Evolutionary conservation across 2,329 filamentous ascomycete species (phyloP).

Genomic region (Apiospora arundinis): DNA sequence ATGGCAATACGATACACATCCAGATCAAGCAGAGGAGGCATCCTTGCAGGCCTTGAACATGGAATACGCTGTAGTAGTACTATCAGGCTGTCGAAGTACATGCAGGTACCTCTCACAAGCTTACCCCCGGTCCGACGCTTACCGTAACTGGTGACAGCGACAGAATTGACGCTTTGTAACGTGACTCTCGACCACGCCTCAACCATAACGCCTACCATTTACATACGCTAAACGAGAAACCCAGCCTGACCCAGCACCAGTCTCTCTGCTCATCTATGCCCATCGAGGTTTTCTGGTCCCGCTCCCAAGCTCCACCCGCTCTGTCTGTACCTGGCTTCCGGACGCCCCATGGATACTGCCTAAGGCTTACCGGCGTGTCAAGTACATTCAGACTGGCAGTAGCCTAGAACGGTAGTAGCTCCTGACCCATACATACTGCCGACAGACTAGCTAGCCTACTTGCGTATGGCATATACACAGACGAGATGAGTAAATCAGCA

Average conservation of each 20-base stretch:
- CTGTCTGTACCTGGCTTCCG: background rate
- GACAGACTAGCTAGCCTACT: background rate
- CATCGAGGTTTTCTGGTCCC: background rate
- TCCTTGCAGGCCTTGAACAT: background rate
- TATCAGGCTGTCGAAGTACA: background rate
- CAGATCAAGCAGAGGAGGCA: background rate
- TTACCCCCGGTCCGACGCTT: background rate
- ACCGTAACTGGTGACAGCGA: background rate
- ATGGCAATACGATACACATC: background rate
- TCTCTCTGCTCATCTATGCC: background rate
- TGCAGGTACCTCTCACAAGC: background rate
- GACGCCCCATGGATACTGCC: background rate
- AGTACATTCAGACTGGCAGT: background rate
- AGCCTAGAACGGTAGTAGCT: background rate
- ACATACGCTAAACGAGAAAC: background rate
- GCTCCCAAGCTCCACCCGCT: background rate
- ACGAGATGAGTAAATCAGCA: constrained; percentile 11
- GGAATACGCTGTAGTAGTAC: no score
- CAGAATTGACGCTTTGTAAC: background rate
- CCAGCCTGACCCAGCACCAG: background rate
- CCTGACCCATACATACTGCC: constrained; percentile 6
- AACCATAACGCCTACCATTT: background rate
- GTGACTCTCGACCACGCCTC: background rate
- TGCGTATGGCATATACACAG: background rate
- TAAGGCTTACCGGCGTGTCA: background rate